These are phyloP conservation scores for Musa itinerans DNA, from an alignment of 176 grass and related monocot genomes.

Conservation along the genomic window DNA sequence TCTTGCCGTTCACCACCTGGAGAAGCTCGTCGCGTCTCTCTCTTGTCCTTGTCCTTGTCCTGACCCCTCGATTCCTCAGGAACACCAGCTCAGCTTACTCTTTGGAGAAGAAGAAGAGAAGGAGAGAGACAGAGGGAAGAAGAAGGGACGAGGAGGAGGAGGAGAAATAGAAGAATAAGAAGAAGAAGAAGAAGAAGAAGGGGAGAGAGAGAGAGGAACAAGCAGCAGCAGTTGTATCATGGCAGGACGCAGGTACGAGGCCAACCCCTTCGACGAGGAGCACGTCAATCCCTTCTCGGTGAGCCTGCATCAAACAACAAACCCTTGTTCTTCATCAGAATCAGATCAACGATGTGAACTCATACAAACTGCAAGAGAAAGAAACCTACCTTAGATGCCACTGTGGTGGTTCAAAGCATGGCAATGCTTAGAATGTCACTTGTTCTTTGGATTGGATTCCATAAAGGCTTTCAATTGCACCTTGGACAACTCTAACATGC, in stretches of 20 bases:
- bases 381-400: too few relatives aligned
- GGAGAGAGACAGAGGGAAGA: neutral
- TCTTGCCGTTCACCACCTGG: too few relatives aligned
- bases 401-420: too few relatives aligned
- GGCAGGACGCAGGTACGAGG: constrained; percentile 2
- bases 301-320: neutral
- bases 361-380: too few relatives aligned
- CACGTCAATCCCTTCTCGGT: constrained; percentile 15
- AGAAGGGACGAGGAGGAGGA: neutral
- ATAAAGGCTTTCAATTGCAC: neutral
- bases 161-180: neutral
- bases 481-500: neutral
- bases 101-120: neutral
- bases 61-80: too few relatives aligned
- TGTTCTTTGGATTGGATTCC: too few relatives aligned
- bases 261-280: constrained; percentile 12
- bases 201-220: neutral
- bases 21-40: too few relatives aligned
- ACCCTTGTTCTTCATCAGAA: neutral
- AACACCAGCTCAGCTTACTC: too few relatives aligned
- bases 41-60: too few relatives aligned
- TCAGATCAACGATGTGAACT: too few relatives aligned
- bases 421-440: too few relatives aligned
- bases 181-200: neutral
- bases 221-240: neutral